These are phyloP conservation scores for Pouteria campechiana DNA, from an alignment of 179 eudicot species.

Conservation along the genomic window DNA sequence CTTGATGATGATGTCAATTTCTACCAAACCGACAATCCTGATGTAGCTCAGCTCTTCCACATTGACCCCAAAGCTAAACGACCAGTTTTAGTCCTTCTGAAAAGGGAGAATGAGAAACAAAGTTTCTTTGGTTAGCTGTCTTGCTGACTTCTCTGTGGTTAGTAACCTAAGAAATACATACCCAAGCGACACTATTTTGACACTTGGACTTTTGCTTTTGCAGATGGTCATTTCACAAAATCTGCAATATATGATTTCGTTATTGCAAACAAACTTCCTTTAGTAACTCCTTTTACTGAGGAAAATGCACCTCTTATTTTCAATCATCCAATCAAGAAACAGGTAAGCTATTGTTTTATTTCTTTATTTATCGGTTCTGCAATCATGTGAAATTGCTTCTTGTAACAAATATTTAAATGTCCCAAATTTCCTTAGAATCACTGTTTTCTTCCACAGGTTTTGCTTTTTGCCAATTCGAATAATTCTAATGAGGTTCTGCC, in stretches of 20 bases:
- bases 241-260: slow-evolving; percentile 65
- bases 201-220: slow-evolving; percentile 5
- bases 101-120: slow-evolving; percentile 70
- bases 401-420: slow-evolving; percentile 4
- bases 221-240: slow-evolving; percentile 63
- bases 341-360: slow-evolving; percentile 24
- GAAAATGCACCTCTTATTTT: slow-evolving; percentile 67
- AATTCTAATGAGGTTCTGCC: slow-evolving; percentile 40
- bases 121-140: slow-evolving; percentile 48
- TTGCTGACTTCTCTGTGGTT: not conserved
- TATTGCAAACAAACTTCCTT: slow-evolving; percentile 52
- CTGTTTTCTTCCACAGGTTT: slow-evolving; percentile 41
- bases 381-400: too few species aligned
- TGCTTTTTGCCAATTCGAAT: slow-evolving; percentile 57
- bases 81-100: slow-evolving; percentile 64
- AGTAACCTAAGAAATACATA: not conserved
- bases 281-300: slow-evolving; percentile 56
- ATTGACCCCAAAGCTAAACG: slow-evolving; percentile 48
- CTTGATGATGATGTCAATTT: slow-evolving; percentile 65
- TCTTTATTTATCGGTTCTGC: not conserved
- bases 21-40: slow-evolving; percentile 68
- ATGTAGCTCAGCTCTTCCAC: slow-evolving; percentile 67
- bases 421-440: slow-evolving; percentile 1
- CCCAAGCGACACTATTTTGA: not conserved
- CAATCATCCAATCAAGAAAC: slow-evolving; percentile 62